phyloP scores from a whole-genome alignment of 768 basidiomycete genomes.

The Rhodotorula sphaerocarpa region DNA sequence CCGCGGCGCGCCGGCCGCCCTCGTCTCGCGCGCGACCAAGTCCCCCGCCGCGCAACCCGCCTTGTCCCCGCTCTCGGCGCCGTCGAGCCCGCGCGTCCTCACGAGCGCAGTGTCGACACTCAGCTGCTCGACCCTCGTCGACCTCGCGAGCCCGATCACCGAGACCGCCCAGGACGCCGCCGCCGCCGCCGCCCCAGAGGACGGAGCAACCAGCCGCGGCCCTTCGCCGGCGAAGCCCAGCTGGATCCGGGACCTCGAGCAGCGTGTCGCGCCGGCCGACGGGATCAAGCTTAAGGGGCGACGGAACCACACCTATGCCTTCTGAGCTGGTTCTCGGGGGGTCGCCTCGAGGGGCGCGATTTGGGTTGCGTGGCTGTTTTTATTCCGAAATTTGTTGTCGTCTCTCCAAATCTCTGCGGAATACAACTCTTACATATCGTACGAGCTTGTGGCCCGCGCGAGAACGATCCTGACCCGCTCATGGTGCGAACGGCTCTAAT shows the following conservation, averaged over 20 bases:
- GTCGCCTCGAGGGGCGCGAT: too few species aligned
- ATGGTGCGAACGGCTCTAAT: too few species aligned
- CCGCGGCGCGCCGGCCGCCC: background rate
- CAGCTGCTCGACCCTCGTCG: too few species aligned
- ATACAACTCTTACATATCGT: too few species aligned
- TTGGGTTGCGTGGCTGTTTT: background rate
- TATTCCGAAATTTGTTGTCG: background rate
- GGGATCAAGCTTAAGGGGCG: constrained; percentile 1
- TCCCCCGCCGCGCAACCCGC: background rate
- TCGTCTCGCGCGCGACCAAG: background rate
- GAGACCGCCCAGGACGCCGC: background rate
- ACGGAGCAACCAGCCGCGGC: background rate
- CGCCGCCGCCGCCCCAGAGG: background rate
- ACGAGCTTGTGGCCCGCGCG: too few species aligned
- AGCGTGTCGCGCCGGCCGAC: background rate
- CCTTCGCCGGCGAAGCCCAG: background rate
- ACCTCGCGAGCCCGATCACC: too few species aligned
- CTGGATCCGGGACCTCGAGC: background rate
- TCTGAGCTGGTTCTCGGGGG: too few species aligned
- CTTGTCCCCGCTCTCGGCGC: background rate
- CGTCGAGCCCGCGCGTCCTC: background rate
- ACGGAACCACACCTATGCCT: background rate
- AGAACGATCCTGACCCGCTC: too few species aligned
- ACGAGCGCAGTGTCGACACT: too few species aligned
- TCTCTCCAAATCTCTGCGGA: too few species aligned